Percentiles rank a stretch among this genome's conserved stretches.
These are phyloP conservation scores for Auriscalpium orientale DNA, from an alignment of 768 basidiomycete species.

Conservation along the genomic window DNA sequence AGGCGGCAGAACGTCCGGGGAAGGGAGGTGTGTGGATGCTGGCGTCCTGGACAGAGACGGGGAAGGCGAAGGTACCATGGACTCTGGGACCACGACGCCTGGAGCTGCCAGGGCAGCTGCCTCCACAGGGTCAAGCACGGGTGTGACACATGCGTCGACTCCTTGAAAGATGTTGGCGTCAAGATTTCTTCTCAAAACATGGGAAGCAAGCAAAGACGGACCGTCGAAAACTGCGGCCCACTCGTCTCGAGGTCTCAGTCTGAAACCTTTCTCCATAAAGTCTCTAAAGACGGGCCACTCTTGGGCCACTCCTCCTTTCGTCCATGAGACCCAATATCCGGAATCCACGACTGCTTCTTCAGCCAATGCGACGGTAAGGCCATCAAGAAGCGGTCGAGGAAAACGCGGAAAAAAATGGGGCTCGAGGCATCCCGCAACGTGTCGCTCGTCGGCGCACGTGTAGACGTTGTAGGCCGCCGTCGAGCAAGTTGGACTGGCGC, in stretches of 20 bases:
- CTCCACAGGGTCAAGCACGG: no score
- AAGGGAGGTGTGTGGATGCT: no score
- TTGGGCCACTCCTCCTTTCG: constrained; percentile 42
- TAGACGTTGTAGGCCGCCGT: constrained; percentile 74
- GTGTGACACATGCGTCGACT: no score
- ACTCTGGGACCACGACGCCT: no score
- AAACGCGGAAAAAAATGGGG: constrained; percentile 61
- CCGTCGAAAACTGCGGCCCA: constrained; percentile 68
- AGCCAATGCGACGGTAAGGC: constrained; percentile 37
- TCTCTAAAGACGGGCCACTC: constrained; percentile 48
- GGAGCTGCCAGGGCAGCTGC: no score
- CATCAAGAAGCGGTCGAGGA: constrained; percentile 46
- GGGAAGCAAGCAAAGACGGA: no score
- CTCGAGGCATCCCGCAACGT: constrained; percentile 74
- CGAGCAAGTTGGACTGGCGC: constrained; percentile 56
- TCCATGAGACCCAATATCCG: constrained; percentile 36
- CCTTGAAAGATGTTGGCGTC: no score
- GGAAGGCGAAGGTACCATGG: no score
- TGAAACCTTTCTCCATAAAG: constrained; percentile 62
- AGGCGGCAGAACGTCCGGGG: no score
- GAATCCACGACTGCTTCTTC: constrained; percentile 43
- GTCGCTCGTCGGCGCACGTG: constrained; percentile 60
- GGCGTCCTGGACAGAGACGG: no score
- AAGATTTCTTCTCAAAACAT: no score
- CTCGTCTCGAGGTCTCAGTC: constrained; percentile 49